phyloP scores from a whole-genome alignment of 805 yeast species.

The Phaffomyces opuntiae region DNA sequence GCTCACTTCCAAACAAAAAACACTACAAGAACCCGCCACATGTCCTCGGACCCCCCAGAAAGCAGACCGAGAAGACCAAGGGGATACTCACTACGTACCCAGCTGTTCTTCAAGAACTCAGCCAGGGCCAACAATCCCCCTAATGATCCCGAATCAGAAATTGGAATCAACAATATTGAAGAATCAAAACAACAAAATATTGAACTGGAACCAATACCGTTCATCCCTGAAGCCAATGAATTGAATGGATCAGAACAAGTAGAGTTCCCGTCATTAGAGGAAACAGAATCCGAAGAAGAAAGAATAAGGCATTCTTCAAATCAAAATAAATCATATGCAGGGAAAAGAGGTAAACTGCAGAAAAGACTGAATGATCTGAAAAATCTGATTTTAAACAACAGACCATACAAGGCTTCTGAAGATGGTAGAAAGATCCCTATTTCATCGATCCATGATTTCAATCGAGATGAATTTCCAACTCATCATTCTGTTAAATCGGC shows the following conservation, averaged over 20 bases:
- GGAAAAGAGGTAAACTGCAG: conserved; percentile 18
- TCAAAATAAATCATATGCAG: conserved; percentile 12
- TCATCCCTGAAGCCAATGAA: neutral
- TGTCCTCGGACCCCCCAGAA: neutral
- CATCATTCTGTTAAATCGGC: conserved; percentile 15
- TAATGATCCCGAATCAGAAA: conserved; percentile 16
- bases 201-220: conserved; percentile 1
- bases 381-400: conserved; percentile 38
- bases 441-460: conserved; percentile 33
- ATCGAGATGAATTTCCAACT: conserved; percentile 26
- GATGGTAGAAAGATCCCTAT: conserved; percentile 78
- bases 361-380: conserved; percentile 18
- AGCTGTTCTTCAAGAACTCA: conserved; percentile 44
- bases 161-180: conserved; percentile 22
- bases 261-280: conserved; percentile 1
- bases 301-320: conserved; percentile 14
- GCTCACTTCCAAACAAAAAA: neutral
- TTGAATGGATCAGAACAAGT: neutral
- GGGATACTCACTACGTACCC: conserved; percentile 63
- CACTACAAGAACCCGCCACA: too few species aligned
- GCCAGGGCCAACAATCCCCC: neutral
- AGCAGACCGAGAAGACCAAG: conserved; percentile 35
- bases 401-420: conserved; percentile 43
- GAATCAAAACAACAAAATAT: conserved; percentile 4
- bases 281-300: conserved; percentile 18